Conservation (phyloP, 1,139 yeast genomes). For the Pichia inconspicua region DNA sequence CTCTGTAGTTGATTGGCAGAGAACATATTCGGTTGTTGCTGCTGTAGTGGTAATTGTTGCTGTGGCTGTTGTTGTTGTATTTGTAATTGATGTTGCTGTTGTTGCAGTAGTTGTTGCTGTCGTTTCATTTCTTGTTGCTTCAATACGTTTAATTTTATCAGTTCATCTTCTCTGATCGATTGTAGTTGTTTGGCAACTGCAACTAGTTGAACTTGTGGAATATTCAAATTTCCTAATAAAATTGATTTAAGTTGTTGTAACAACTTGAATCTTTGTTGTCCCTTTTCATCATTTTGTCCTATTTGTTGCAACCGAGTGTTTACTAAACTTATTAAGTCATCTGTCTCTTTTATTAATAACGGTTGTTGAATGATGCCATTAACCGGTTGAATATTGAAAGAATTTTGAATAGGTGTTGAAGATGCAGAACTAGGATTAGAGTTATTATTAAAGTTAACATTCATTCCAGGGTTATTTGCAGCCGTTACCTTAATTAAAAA, state of each 20-base stretch:
- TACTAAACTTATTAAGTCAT: conserved; percentile 30
- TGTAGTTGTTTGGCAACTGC: conserved; percentile 26
- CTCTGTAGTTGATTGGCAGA: conserved; percentile 1
- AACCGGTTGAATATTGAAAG: conserved; percentile 1
- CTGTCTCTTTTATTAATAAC: conserved; percentile 39
- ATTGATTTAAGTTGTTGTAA: conserved; percentile 38
- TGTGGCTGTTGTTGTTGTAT: conserved; percentile 15
- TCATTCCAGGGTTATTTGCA: conserved; percentile 11
- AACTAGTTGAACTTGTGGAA: conserved; percentile 37
- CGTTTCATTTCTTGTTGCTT: conserved; percentile 20
- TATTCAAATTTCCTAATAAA: conserved; percentile 26
- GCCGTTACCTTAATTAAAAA: conserved; percentile 58
- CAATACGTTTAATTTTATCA: conserved; percentile 20
- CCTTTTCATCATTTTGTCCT: conserved; percentile 25
- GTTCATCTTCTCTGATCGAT: conserved; percentile 27
- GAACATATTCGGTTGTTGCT: conserved; percentile 13
- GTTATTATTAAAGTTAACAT: conserved; percentile 11
- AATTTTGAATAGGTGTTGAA: background rate
- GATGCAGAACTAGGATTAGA: background rate
- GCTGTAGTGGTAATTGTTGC: conserved; percentile 11
- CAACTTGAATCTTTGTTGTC: conserved; percentile 32
- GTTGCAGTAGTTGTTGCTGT: conserved; percentile 17
- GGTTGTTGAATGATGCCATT: conserved; percentile 9
- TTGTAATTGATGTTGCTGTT: conserved; percentile 8
- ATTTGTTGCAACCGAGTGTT: conserved; percentile 24